phyloP scores from a whole-genome alignment of 805 yeast species.

The Candida insectalens region DNA sequence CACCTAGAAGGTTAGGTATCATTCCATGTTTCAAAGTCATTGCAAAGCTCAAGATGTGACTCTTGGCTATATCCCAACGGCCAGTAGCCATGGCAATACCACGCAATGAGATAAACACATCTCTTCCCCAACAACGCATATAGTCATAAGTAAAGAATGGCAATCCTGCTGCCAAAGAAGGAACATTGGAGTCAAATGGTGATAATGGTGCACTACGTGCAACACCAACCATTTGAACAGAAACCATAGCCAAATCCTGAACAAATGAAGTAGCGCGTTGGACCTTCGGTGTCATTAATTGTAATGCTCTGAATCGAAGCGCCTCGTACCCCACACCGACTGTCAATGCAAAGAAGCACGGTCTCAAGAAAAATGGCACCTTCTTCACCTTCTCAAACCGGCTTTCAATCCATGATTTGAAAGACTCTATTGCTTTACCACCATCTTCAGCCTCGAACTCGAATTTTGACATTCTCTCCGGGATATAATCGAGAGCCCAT shows the following conservation, averaged over 20 bases:
- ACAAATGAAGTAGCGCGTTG: conserved; percentile 62
- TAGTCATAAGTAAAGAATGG: conserved; percentile 88
- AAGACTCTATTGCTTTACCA: conserved; percentile 32
- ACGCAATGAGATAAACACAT: conserved; percentile 78
- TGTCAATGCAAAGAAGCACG: conserved; percentile 80
- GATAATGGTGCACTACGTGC: conserved; percentile 66
- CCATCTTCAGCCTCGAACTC: conserved; percentile 13
- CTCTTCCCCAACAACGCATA: conserved; percentile 99
- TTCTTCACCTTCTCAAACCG: conserved; percentile 53
- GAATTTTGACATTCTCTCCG: conserved; percentile 52
- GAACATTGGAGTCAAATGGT: conserved; percentile 42
- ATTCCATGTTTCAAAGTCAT: conserved; percentile 89
- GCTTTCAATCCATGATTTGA: conserved; percentile 59
- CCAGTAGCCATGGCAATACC: conserved; percentile 76
- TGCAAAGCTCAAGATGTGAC: conserved; percentile 80
- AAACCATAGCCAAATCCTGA: conserved; percentile 69
- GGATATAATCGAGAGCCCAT: conserved; percentile 83
- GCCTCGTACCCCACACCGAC: conserved; percentile 81
- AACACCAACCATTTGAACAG: conserved; percentile 77
- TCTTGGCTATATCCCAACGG: conserved; percentile 67
- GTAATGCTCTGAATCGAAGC: conserved; percentile 56
- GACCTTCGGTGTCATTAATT: conserved; percentile 42
- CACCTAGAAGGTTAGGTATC: conserved; percentile 86
- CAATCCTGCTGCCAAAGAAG: conserved; percentile 89
- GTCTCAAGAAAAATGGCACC: conserved; percentile 74